Evolutionary conservation across 2,329 filamentous ascomycete genomes (phyloP), one percentile per base, ranked within the genome.

Genomic region (Scorias spongiosa): DNA sequence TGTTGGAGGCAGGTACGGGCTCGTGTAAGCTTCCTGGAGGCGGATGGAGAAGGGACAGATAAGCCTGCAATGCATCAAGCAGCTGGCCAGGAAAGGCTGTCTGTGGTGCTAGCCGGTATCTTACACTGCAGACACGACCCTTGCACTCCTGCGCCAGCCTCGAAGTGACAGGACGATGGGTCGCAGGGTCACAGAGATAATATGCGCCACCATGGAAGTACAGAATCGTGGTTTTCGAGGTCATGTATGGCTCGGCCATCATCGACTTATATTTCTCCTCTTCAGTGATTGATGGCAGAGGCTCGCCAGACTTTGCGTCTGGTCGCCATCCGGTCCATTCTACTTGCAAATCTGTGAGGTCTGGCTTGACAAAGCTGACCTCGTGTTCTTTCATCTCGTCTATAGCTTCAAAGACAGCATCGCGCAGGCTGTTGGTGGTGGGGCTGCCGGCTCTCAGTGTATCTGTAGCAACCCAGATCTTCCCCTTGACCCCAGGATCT

Each of bases 181-280:
- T 78, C 1, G 70, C 62, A 12, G 84, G 83, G 53, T 88, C 84
- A 54, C 81, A 71, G 26, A 86, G 70, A 50, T 69, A 86, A 63
- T 81, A 83, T 3, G 78, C 83, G 43, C 84, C 84, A 48, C 83
- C 82, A 59, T 88, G 82, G 53, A 88, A 74, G 60, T 84, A 87
- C 15, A 88, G 65, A 0, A 86, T 60, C 0, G 81, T 86, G 1
- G 72, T 70, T 2, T 74, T 71, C 41, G 66, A 71, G n/a, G 61
- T 74, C 46, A 55, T 46, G 10, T 48, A 49, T 0, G 74, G 74
- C 56, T 87, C 83, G 45, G 70, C 70, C 74, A 84, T 80, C 63
- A 89, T 63, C 44, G 71, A 69, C 40, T 63, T 63, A 55, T 81
- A 89, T 56, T 79, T 80, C 44, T 79, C 71, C 44, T 66, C 63